Percentiles rank a stretch among this genome's conserved stretches.
Evolutionary conservation across 2,329 filamentous ascomycete species (phyloP).

Genomic region (Trichoderma atrobrunneum): DNA sequence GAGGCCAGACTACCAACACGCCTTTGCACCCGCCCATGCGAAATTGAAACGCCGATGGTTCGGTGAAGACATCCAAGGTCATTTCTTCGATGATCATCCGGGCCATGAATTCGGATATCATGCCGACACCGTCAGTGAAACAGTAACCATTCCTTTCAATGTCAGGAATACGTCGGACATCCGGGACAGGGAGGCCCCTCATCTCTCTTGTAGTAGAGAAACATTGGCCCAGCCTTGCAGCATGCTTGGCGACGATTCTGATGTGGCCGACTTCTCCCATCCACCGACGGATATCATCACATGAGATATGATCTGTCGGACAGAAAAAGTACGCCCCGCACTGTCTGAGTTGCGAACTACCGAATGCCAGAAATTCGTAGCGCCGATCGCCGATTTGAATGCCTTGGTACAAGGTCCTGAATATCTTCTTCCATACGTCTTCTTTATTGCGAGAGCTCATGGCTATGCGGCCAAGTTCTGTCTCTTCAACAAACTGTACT

Average conservation of each 20-base stretch:
- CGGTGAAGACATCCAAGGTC: conserved; percentile 51
- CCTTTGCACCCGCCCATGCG: conserved; percentile 92
- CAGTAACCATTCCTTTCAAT: conserved; percentile 65
- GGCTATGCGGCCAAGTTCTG: conserved; percentile 55
- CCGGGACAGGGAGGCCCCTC: conserved; percentile 57
- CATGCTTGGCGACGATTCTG: conserved; percentile 80
- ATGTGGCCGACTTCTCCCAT: conserved; percentile 87
- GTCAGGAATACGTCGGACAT: conserved; percentile 63
- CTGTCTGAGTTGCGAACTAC: conserved; percentile 92
- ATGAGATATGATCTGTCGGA: conserved; percentile 62
- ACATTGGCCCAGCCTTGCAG: conserved; percentile 86
- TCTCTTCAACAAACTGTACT: conserved; percentile 86
- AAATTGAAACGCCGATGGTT: conserved; percentile 86
- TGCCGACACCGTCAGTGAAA: conserved; percentile 92
- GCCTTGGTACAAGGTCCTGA: conserved; percentile 69
- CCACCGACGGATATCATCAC: conserved; percentile 74
- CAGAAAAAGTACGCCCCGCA: conserved; percentile 93
- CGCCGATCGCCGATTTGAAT: conserved; percentile 77
- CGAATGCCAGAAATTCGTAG: conserved; percentile 90
- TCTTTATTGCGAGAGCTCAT: conserved; percentile 56
- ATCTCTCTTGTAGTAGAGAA: conserved; percentile 89
- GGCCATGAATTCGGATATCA: conserved; percentile 78
- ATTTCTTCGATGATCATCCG: conserved; percentile 71
- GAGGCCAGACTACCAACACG: conserved; percentile 72
- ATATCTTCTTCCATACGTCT: conserved; percentile 71